Conservation (phyloP, 1,284 basidiomycete species). For the Inonotus obliquus region DNA sequence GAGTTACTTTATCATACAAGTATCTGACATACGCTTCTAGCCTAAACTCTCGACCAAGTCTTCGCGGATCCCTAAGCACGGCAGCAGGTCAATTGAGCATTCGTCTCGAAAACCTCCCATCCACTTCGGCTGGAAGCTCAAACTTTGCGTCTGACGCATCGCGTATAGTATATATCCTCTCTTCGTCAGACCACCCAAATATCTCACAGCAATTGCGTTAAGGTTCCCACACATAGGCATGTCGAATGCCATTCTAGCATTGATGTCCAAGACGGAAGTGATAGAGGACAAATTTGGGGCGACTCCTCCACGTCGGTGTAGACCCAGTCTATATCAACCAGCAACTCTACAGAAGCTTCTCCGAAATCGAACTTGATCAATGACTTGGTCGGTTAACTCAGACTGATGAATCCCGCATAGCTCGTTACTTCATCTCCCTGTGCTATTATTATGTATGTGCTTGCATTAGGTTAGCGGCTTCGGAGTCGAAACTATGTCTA, state of each 20-base stretch:
- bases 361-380: too few species aligned
- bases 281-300: neutral
- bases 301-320: neutral
- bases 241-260: neutral
- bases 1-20: neutral
- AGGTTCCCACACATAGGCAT: neutral
- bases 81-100: neutral
- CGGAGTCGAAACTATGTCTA: too few species aligned
- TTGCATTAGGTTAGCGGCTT: too few species aligned
- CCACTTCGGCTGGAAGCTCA: neutral
- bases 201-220: neutral
- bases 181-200: neutral
- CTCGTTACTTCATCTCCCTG: too few species aligned
- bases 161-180: neutral
- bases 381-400: too few species aligned
- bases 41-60: neutral
- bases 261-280: neutral
- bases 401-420: too few species aligned
- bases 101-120: neutral
- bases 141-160: neutral
- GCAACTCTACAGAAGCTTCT: too few species aligned
- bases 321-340: too few species aligned
- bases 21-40: neutral
- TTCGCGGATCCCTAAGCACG: neutral
- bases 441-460: too few species aligned